Base-by-base conservation (phyloP, 129 eudicot genomes). In the Helianthus tuberosus region DNA sequence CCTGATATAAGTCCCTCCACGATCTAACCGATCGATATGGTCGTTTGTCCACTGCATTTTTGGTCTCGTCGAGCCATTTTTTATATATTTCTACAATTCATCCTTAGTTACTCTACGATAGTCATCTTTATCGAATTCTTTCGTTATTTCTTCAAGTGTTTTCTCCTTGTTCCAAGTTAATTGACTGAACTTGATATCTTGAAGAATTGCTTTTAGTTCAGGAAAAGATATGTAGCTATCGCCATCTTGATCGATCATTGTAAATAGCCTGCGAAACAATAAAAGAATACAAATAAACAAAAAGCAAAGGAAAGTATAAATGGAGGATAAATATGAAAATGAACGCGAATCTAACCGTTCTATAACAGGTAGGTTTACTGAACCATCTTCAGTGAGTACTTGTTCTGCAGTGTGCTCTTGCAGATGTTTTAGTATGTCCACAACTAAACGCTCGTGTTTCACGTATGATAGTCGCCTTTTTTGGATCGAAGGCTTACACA, bases 401-500 rank as follows among this genome's bases (percentile, higher is more conserved):
- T 61, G 83, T 64, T 83, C 96, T 6, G 70, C 66, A 5, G 87
- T 74, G 41, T 72, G 87, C 55, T 83, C 69, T 64, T 89, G 92
- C 49, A 89, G 50, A 74, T 84, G 87, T 61, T 81, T 85, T 36
- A 89, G 57, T 53, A 89, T 76, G 76, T 87, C 90, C 44, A 85
- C 85, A 6, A 87, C 88, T 32, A 89, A 77, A 71, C 83, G 87
- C 83, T 89, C 90, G 50, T 87, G 93, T 72, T 78, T 85, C 72
- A 89, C 83, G 64, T 87, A 92, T 8, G 83, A 61, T 41, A 92
- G 70, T 36, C 83, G 75, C 62, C 94, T 72, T 73, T 75, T 73
- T 53, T 92, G 96, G 64, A 92, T 87, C 79, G 91, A 92, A 60
- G 96, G 96, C 81, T 92, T 79, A 69, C 85, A 87, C 62, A 84